Conservation (phyloP, 164 flowering plant species). For the Nymphaea colorata region DNA sequence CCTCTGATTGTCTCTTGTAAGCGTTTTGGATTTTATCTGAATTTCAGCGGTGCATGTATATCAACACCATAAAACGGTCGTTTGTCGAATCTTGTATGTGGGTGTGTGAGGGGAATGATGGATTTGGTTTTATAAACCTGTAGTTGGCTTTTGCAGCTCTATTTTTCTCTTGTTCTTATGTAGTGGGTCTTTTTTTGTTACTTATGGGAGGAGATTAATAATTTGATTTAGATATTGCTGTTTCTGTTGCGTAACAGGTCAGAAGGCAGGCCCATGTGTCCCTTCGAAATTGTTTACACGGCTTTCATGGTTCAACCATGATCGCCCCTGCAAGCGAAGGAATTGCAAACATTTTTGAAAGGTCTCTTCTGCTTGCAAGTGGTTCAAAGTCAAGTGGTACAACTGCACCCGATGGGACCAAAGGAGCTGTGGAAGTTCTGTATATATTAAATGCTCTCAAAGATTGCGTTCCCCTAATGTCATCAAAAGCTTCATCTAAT, state of each 20-base stretch:
- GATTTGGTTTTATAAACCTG: no score
- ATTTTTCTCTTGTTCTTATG: not conserved
- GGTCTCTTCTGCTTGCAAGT: conserved; percentile 67
- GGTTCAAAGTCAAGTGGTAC: conserved; percentile 27
- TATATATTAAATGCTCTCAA: conserved; percentile 62
- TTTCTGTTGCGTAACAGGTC: conserved; percentile 31
- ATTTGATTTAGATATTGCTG: not conserved
- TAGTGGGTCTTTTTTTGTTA: not conserved
- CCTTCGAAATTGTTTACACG: conserved; percentile 44
- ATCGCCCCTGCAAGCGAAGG: conserved; percentile 68
- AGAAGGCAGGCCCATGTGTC: conserved; percentile 52
- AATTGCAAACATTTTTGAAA: conserved; percentile 45
- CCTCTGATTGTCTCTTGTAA: no score
- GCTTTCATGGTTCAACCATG: conserved; percentile 34
- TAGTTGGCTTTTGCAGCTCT: no score
- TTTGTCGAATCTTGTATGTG: no score
- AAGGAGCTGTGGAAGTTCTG: conserved; percentile 73
- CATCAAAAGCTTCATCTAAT: conserved; percentile 31
- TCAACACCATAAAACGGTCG: no score
- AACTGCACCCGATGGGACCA: conserved; percentile 33
- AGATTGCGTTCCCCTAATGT: conserved; percentile 65
- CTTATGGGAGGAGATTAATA: not conserved
- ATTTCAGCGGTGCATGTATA: no score
- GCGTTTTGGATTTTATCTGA: no score
- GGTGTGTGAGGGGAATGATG: no score